Conservation (phyloP, 202 grass and related monocot species). For the Dendrocalamus latiflorus region DNA sequence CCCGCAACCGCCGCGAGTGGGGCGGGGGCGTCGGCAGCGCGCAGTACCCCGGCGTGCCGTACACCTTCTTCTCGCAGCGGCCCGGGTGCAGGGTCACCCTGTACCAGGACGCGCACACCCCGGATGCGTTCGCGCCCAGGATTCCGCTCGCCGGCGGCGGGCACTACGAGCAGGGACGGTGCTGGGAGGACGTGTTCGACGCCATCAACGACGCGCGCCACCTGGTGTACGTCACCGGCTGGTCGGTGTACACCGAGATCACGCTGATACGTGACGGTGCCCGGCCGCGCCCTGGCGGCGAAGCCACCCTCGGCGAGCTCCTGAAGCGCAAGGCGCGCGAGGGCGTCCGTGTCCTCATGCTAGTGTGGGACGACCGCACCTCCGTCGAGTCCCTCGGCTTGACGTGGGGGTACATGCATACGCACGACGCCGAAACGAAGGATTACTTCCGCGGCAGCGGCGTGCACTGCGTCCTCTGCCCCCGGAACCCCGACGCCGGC, state of each 20-base stretch:
- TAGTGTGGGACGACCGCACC: constrained; percentile 96
- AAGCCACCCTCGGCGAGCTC: constrained; percentile 73
- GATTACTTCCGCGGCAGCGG: constrained; percentile 58
- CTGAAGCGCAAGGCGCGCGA: constrained; percentile 91
- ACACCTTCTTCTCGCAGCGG: constrained; percentile 94
- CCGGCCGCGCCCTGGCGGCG: constrained; percentile 53
- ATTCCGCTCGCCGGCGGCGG: constrained; percentile 75
- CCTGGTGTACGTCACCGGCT: constrained; percentile 84
- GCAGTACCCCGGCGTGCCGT: constrained; percentile 70
- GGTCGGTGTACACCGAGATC: constrained; percentile 92
- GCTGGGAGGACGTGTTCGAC: constrained; percentile 98
- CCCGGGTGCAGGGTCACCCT: constrained; percentile 80
- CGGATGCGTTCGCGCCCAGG: constrained; percentile 79
- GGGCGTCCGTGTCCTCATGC: constrained; percentile 81
- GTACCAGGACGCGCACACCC: constrained; percentile 89
- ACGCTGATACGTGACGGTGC: constrained; percentile 50
- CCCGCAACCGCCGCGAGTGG: constrained; percentile 51
- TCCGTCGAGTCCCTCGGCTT: constrained; percentile 60
- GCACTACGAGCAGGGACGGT: constrained; percentile 46
- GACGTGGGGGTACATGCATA: constrained; percentile 74
- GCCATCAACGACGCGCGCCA: constrained; percentile 74
- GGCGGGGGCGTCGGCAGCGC: constrained; percentile 38
- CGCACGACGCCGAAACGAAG: constrained; percentile 73
- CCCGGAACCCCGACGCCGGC: constrained; percentile 75
- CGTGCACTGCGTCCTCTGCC: constrained; percentile 85